phyloP scores from a whole-genome alignment of 2,329 filamentous ascomycete genomes.

The Botrytis fragariae region DNA sequence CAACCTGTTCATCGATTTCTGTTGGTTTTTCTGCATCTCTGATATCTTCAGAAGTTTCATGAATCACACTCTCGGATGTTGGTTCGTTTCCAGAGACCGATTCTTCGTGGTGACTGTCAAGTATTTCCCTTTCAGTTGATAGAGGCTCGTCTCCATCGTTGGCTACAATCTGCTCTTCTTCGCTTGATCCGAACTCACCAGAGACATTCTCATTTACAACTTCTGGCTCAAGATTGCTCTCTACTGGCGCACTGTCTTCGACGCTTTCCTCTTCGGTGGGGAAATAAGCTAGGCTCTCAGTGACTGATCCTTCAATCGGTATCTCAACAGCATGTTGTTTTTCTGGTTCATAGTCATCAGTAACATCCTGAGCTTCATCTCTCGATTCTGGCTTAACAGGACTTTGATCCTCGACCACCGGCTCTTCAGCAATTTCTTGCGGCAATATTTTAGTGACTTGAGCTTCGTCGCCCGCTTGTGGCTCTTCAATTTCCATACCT shows the following conservation, averaged over 20 bases:
- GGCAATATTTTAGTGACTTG: background rate
- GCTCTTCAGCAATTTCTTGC: background rate
- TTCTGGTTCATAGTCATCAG: background rate
- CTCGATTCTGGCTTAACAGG: background rate
- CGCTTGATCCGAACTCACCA: too few species aligned
- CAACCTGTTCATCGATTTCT: background rate
- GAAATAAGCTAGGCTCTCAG: rapidly evolving
- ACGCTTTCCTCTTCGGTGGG: rapidly evolving
- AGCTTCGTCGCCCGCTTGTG: too few species aligned
- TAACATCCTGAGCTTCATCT: background rate
- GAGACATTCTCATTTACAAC: background rate
- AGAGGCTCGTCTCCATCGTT: background rate
- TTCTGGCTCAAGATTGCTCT: background rate
- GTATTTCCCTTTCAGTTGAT: background rate
- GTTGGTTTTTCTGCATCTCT: background rate
- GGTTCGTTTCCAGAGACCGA: rapidly evolving
- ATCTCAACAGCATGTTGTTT: background rate
- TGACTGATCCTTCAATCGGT: too few species aligned
- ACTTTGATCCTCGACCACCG: background rate
- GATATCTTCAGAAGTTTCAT: background rate
- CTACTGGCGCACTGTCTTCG: rapidly evolving
- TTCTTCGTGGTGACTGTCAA: background rate
- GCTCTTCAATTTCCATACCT: background rate
- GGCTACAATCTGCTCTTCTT: background rate
- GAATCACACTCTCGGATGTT: background rate